A percentile compares a stretch with the other conserved stretches of the same genome.
Conservation (phyloP, 768 basidiomycete species). For the Russula lepida region DNA sequence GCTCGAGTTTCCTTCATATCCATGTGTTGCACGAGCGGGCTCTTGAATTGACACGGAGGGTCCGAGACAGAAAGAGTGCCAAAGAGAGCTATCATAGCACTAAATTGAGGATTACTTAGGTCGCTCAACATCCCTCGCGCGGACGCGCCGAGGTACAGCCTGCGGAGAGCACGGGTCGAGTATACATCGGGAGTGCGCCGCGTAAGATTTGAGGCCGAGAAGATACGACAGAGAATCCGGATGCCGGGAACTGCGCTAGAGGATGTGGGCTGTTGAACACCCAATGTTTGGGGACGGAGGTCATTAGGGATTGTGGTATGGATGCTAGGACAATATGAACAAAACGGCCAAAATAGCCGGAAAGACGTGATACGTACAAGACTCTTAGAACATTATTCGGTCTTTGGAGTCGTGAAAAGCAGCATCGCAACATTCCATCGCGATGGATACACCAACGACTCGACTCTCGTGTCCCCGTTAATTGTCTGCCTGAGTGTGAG, state of each 20-base stretch:
- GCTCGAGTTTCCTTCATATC: constrained; percentile 21
- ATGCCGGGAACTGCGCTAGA: constrained; percentile 8
- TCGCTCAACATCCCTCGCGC: constrained; percentile 3
- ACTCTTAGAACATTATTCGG: constrained; percentile 31
- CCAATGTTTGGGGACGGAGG: background rate
- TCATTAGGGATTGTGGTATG: background rate
- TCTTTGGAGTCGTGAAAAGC: constrained; percentile 33
- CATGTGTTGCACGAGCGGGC: constrained; percentile 27
- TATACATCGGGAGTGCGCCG: constrained; percentile 2
- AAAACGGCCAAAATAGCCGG: background rate
- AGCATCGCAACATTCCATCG: constrained; percentile 82
- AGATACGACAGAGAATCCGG: constrained; percentile 13
- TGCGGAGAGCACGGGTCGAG: constrained; percentile 7
- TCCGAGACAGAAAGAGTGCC: constrained; percentile 15
- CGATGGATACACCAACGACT: constrained; percentile 24
- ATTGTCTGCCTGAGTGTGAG: too few relatives aligned
- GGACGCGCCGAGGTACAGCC: constrained; percentile 8
- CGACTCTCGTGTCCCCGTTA: background rate
- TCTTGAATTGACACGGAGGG: background rate
- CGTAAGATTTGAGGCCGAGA: constrained; percentile 11
- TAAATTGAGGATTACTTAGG: constrained; percentile 14
- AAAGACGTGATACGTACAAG: background rate
- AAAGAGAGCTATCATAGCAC: constrained; percentile 16
- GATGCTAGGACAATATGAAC: background rate
- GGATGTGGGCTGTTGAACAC: background rate